A percentile compares a stretch with the other conserved stretches of the same genome.
Evolutionary conservation across 148 eudicot species (phyloP).

Genomic region (Vaccinium corymbosum): DNA sequence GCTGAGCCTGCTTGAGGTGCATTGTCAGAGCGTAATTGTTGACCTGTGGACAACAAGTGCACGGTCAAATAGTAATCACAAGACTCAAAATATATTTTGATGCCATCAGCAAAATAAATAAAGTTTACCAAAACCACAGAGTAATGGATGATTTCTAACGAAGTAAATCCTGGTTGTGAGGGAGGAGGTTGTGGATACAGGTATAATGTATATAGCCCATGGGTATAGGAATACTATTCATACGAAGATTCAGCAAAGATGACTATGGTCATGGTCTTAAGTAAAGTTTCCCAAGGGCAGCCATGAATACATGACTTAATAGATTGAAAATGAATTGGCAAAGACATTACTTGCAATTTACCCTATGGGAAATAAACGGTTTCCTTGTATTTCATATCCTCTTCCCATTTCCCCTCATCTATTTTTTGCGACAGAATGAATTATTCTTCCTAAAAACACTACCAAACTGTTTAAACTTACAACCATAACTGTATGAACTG

Average conservation of each 20-base stretch:
- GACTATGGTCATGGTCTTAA: background rate
- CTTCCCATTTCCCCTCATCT: background rate
- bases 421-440: background rate
- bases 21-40: constrained; percentile 61
- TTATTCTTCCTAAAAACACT: background rate
- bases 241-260: background rate
- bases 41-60: constrained; percentile 35
- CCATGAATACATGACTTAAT: background rate
- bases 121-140: background rate
- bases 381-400: background rate
- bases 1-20: constrained; percentile 80
- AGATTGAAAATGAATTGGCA: background rate
- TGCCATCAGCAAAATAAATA: background rate
- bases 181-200: background rate
- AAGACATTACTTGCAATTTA: background rate
- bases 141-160: background rate
- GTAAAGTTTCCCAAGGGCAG: background rate
- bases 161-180: background rate
- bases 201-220: background rate
- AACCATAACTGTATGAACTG: background rate
- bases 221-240: background rate
- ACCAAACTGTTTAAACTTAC: background rate
- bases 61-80: background rate
- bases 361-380: background rate
- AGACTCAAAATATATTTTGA: background rate